Percentiles rank a stretch among this genome's conserved stretches.
Evolutionary conservation across 495 filamentous ascomycete genomes (phyloP).

Genomic region (Echria macrotheca): DNA sequence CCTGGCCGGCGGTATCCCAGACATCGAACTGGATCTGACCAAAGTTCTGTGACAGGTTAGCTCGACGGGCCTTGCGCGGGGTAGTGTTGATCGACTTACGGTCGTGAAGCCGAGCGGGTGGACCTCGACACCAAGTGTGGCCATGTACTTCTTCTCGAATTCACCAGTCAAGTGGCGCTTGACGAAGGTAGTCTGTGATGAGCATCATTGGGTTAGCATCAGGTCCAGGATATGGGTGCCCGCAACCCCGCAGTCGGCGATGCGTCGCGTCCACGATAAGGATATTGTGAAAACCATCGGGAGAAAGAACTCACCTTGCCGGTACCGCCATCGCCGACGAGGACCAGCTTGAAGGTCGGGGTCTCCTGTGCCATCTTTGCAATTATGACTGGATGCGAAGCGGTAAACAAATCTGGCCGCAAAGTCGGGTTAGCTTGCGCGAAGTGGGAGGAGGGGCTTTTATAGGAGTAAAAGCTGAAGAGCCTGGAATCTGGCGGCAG

Average conservation of each 20-base stretch:
- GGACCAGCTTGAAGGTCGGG: slow-evolving; percentile 97
- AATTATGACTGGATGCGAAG: slow-evolving; percentile 19
- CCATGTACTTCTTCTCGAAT: slow-evolving; percentile 99
- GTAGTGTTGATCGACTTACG: slow-evolving; percentile 49
- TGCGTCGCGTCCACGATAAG: slow-evolving; percentile 13
- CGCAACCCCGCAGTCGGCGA: slow-evolving; percentile 22
- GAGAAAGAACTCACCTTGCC: slow-evolving; percentile 74
- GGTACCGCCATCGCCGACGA: slow-evolving; percentile 99
- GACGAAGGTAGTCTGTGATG: slow-evolving; percentile 91
- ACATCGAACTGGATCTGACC: slow-evolving; percentile 98
- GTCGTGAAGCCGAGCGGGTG: slow-evolving; percentile 92
- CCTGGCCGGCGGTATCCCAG: slow-evolving; percentile 99
- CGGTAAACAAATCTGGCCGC: slow-evolving; percentile 28
- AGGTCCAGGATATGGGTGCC: background rate
- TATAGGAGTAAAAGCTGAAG: slow-evolving; percentile 6
- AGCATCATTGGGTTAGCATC: slow-evolving; percentile 21
- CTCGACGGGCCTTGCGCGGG: slow-evolving; percentile 11
- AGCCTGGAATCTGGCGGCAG: background rate
- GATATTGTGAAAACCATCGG: background rate
- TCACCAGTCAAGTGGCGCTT: slow-evolving; percentile 99
- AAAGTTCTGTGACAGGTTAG: slow-evolving; percentile 62
- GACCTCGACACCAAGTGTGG: slow-evolving; percentile 98
- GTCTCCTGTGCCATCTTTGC: slow-evolving; percentile 54
- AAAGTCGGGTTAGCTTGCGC: slow-evolving; percentile 20
- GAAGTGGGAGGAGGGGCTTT: slow-evolving; percentile 14